These are phyloP conservation scores for Stenocarpella maydis DNA, from an alignment of 2,329 filamentous ascomycete genomes.

Conservation along the genomic window DNA sequence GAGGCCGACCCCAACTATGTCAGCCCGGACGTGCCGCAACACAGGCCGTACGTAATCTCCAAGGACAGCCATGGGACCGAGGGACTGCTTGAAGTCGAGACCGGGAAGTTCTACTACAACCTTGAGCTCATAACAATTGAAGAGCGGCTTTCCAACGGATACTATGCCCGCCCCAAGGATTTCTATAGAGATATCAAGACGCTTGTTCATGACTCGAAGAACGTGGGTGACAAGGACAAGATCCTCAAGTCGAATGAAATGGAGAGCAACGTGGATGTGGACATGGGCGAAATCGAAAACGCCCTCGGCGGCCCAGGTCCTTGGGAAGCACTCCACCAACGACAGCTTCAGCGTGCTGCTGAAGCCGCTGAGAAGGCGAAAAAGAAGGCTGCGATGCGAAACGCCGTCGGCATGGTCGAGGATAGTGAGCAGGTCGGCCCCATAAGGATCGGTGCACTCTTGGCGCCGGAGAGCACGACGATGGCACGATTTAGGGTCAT, in stretches of 20 bases:
- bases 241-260: conserved; percentile 91
- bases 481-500: conserved; percentile 63
- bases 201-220: conserved; percentile 84
- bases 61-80: conserved; percentile 81
- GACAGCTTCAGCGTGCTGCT: conserved; percentile 72
- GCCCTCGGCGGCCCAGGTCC: conserved; percentile 50
- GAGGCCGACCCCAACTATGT: conserved; percentile 80
- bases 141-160: conserved; percentile 95
- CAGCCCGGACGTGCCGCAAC: conserved; percentile 65
- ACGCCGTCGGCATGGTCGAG: conserved; percentile 57
- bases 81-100: conserved; percentile 78
- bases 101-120: conserved; percentile 92
- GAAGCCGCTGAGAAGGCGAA: conserved; percentile 67
- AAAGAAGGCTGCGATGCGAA: conserved; percentile 70
- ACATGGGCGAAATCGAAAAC: conserved; percentile 78
- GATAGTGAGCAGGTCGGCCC: conserved; percentile 62
- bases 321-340: conserved; percentile 82
- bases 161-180: conserved; percentile 89
- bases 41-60: conserved; percentile 80
- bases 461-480: conserved; percentile 62
- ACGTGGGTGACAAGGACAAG: conserved; percentile 82
- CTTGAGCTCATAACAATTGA: conserved; percentile 92
- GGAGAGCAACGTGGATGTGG: conserved; percentile 91
- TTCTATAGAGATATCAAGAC: conserved; percentile 88
- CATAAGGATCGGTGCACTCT: conserved; percentile 69